A percentile compares a stretch with the other conserved stretches of the same genome.
Evolutionary conservation across 805 yeast species (phyloP).

Genomic region (Groenewaldozyma tartarivorans): DNA sequence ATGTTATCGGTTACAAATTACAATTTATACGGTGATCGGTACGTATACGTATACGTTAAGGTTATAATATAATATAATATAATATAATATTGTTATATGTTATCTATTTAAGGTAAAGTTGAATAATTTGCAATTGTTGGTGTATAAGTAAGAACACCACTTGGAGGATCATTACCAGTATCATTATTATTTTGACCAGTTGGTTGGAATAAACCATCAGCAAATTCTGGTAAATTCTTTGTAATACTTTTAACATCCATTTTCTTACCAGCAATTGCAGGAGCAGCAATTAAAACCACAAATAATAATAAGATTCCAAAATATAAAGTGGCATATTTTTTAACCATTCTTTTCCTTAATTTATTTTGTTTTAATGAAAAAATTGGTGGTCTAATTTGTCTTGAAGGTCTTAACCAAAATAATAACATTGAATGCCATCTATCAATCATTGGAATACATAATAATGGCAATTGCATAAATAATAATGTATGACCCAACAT

Average conservation of each 20-base stretch:
- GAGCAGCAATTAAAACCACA: conserved; percentile 74
- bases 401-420: conserved; percentile 96
- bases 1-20: too few relatives aligned
- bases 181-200: conserved; percentile 73
- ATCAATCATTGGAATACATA: conserved; percentile 80
- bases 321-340: conserved; percentile 81
- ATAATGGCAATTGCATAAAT: conserved; percentile 81
- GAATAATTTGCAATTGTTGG: conserved; percentile 30
- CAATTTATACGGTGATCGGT: too few relatives aligned
- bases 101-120: conserved; percentile 15
- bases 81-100: not conserved
- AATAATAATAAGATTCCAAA: conserved; percentile 60
- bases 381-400: conserved; percentile 97
- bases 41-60: not conserved
- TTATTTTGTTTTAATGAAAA: conserved; percentile 93
- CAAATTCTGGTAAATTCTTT: conserved; percentile 22
- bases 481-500: conserved; percentile 82
- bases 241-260: conserved; percentile 33
- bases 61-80: not conserved
- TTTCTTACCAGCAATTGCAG: conserved; percentile 72
- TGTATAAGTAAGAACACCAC: conserved; percentile 42
- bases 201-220: conserved; percentile 80
- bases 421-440: conserved; percentile 97
- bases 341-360: conserved; percentile 94
- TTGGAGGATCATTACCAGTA: conserved; percentile 37